A percentile compares a stretch with the other conserved stretches of the same genome.
Evolutionary conservation across 805 yeast genomes (phyloP).

Genomic region (Kodamaea restingae): DNA sequence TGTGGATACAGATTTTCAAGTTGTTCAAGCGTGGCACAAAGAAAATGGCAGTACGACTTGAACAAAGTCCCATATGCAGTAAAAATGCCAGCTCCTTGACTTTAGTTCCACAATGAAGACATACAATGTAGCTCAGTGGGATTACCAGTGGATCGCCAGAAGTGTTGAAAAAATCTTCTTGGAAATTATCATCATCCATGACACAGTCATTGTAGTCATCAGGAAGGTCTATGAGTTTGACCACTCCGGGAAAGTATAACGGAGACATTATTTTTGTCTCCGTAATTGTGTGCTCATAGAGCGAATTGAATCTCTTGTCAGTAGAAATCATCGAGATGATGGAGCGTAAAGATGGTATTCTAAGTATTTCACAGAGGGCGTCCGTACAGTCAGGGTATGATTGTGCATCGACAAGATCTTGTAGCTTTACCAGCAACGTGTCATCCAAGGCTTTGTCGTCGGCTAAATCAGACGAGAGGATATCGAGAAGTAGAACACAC

Average conservation of each 20-base stretch:
- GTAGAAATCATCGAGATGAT: slow-evolving; percentile 11
- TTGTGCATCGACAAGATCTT: slow-evolving; percentile 15
- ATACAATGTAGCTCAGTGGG: slow-evolving; percentile 22
- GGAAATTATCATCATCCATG: slow-evolving; percentile 17
- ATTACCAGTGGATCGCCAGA: slow-evolving; percentile 10
- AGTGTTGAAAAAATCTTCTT: background rate
- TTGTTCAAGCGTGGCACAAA: slow-evolving; percentile 22
- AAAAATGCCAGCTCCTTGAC: slow-evolving; percentile 15
- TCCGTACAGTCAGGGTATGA: slow-evolving; percentile 17
- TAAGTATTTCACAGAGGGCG: slow-evolving; percentile 22
- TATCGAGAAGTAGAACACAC: slow-evolving; percentile 28
- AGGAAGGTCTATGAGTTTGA: slow-evolving; percentile 53
- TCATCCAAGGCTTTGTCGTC: slow-evolving; percentile 24
- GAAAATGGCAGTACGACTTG: slow-evolving; percentile 13
- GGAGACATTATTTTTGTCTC: background rate
- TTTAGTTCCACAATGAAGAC: slow-evolving; percentile 33
- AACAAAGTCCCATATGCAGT: slow-evolving; percentile 26
- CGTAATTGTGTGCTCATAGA: slow-evolving; percentile 1
- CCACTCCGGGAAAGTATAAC: slow-evolving; percentile 45
- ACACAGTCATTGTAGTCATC: slow-evolving; percentile 28
- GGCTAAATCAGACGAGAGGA: slow-evolving; percentile 25
- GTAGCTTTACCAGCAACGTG: slow-evolving; percentile 15
- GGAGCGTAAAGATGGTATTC: slow-evolving; percentile 21
- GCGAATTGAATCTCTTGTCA: background rate
- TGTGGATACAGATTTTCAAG: slow-evolving; percentile 21